Percentiles rank a stretch among this genome's conserved stretches.
Conservation (phyloP, 2,329 filamentous ascomycete genomes). For the Colletotrichum lentis region DNA sequence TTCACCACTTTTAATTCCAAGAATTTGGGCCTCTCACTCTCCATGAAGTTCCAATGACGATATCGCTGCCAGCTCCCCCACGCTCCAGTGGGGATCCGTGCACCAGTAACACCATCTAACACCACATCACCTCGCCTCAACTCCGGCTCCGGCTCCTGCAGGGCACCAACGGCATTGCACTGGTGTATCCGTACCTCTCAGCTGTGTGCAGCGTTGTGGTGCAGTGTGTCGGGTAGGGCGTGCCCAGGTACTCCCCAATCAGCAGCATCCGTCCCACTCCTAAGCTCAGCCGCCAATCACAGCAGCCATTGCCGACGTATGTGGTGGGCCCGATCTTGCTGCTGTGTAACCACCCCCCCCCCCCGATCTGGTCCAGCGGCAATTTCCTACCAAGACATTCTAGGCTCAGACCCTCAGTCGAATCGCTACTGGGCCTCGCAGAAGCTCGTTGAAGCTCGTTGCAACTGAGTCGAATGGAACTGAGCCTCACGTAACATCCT, state of each 20-base stretch:
- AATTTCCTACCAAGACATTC: conserved; percentile 1
- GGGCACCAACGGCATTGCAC: conserved; percentile 6
- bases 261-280: background rate
- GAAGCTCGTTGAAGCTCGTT: background rate
- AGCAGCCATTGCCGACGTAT: background rate
- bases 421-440: background rate
- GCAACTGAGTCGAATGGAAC: background rate
- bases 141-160: background rate
- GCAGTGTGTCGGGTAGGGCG: too few species aligned
- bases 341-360: background rate
- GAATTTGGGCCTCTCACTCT: conserved; percentile 18
- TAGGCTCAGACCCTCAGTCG: background rate
- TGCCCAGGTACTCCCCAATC: conserved; percentile 9
- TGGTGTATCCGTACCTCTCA: background rate
- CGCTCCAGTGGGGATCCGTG: conserved; percentile 4
- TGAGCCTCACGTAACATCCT: conserved; percentile 4
- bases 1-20: conserved; percentile 18
- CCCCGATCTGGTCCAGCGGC: background rate
- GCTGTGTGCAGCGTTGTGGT: conserved; percentile 7
- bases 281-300: background rate
- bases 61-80: conserved; percentile 29
- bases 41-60: conserved; percentile 27
- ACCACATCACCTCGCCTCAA: background rate
- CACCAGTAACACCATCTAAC: background rate
- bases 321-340: conserved; percentile 6